Conservation (phyloP, 495 filamentous ascomycete species). For the Xylaria bambusicola region DNA sequence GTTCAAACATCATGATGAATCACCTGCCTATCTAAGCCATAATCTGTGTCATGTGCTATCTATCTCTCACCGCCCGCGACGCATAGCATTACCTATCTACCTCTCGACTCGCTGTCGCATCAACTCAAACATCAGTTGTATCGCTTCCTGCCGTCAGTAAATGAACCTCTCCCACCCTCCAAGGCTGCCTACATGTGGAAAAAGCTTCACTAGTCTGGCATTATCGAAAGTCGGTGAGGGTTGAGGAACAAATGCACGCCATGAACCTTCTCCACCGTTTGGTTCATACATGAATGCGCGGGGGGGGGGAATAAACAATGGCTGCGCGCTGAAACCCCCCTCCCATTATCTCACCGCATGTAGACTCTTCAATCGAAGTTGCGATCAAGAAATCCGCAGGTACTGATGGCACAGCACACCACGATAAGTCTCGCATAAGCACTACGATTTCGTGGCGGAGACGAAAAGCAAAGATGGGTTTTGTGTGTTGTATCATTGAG, state of each 20-base stretch:
- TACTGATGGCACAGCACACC: background rate
- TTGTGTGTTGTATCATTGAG: too few relatives aligned
- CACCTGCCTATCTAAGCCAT: background rate
- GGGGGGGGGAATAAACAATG: too few relatives aligned
- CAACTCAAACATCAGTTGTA: background rate
- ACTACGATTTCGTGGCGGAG: background rate
- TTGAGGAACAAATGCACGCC: background rate
- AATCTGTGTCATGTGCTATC: background rate
- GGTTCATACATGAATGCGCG: background rate
- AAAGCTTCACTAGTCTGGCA: background rate
- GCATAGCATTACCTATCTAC: background rate
- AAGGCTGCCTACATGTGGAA: background rate
- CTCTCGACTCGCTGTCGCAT: background rate
- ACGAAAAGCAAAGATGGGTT: background rate
- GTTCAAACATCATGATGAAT: too few relatives aligned
- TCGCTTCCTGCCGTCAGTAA: too few relatives aligned
- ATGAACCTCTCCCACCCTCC: background rate
- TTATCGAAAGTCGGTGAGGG: slow-evolving; percentile 2
- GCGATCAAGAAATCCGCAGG: background rate
- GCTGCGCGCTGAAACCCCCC: background rate
- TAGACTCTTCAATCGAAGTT: background rate
- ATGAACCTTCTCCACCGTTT: background rate
- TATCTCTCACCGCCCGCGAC: slow-evolving; percentile 1
- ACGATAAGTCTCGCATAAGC: background rate
- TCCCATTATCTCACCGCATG: background rate